Conservation (phyloP, 1,284 basidiomycete genomes). For the Irpex sp. region DNA sequence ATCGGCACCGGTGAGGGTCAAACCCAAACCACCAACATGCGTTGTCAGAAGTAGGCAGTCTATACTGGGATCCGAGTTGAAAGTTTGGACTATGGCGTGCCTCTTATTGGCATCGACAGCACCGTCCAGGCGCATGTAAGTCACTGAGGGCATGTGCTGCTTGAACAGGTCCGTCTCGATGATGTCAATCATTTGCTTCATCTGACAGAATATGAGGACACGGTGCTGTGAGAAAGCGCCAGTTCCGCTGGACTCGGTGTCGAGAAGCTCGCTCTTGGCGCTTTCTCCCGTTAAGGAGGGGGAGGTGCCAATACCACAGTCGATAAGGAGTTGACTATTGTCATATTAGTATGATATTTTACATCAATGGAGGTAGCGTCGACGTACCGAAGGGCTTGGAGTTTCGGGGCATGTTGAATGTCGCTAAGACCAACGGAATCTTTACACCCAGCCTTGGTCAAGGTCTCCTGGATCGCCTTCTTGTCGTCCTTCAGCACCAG, state of each 20-base stretch:
- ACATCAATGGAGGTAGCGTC: background rate
- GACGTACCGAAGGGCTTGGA: slow-evolving; percentile 83
- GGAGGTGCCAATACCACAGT: slow-evolving; percentile 88
- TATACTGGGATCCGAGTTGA: slow-evolving; percentile 97
- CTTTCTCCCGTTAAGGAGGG: slow-evolving; percentile 43
- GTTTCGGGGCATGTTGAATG: slow-evolving; percentile 90
- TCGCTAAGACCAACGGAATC: slow-evolving; percentile 57
- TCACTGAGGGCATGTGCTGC: slow-evolving; percentile 89
- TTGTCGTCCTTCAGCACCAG: slow-evolving; percentile 76
- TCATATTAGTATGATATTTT: background rate
- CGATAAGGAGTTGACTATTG: slow-evolving; percentile 83
- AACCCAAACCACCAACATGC: slow-evolving; percentile 92
- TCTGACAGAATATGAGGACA: slow-evolving; percentile 98
- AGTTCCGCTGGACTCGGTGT: slow-evolving; percentile 51
- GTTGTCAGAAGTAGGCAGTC: slow-evolving; percentile 96
- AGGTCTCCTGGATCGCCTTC: slow-evolving; percentile 58
- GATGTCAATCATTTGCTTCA: slow-evolving; percentile 98
- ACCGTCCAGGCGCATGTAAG: slow-evolving; percentile 98
- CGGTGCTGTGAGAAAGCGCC: slow-evolving; percentile 89
- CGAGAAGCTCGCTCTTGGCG: slow-evolving; percentile 60
- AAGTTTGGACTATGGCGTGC: slow-evolving; percentile 95
- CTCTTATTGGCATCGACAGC: slow-evolving; percentile 86
- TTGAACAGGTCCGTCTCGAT: slow-evolving; percentile 95
- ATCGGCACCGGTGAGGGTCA: slow-evolving; percentile 97
- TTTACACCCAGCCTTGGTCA: slow-evolving; percentile 49